These are phyloP conservation scores for Cichorium intybus DNA, from an alignment of 140 eudicot species.

Conservation along the genomic window DNA sequence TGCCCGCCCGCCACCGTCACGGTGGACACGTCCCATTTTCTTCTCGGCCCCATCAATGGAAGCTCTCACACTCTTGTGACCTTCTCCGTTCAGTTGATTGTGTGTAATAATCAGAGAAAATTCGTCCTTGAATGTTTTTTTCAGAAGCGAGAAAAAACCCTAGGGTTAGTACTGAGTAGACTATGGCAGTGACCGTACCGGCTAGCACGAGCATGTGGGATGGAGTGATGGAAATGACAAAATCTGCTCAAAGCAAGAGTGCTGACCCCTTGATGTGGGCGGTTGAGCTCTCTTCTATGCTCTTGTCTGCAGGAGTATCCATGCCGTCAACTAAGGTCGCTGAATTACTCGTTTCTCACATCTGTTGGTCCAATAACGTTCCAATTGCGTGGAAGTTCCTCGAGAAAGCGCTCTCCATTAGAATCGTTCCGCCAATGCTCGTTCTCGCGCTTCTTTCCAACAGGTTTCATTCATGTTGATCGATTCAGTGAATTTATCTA, in stretches of 20 bases:
- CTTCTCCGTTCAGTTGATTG: background rate
- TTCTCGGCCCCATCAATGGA: background rate
- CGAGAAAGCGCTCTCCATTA: slow-evolving; percentile 63
- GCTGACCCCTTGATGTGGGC: slow-evolving; percentile 76
- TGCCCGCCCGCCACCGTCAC: background rate
- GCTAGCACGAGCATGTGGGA: slow-evolving; percentile 44
- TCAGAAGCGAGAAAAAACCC: background rate
- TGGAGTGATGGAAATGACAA: slow-evolving; percentile 62
- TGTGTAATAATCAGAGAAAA: background rate
- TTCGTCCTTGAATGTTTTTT: background rate
- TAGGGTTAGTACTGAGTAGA: background rate
- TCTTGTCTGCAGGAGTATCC: slow-evolving; percentile 62
- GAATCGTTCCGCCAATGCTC: slow-evolving; percentile 74
- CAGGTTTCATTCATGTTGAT: slow-evolving; percentile 39
- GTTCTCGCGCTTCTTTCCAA: slow-evolving; percentile 78
- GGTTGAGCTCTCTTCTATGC: slow-evolving; percentile 52
- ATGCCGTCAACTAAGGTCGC: slow-evolving; percentile 75
- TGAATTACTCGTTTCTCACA: slow-evolving; percentile 57
- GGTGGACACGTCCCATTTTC: background rate
- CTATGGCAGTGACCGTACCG: slow-evolving; percentile 39
- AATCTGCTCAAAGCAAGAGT: slow-evolving; percentile 58
- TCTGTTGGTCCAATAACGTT: slow-evolving; percentile 72
- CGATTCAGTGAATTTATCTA: background rate
- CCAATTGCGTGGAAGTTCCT: slow-evolving; percentile 90
- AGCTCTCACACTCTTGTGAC: background rate